These are phyloP conservation scores for Beta vulgaris DNA, from an alignment of 148 eudicot genomes.

Conservation along the genomic window DNA sequence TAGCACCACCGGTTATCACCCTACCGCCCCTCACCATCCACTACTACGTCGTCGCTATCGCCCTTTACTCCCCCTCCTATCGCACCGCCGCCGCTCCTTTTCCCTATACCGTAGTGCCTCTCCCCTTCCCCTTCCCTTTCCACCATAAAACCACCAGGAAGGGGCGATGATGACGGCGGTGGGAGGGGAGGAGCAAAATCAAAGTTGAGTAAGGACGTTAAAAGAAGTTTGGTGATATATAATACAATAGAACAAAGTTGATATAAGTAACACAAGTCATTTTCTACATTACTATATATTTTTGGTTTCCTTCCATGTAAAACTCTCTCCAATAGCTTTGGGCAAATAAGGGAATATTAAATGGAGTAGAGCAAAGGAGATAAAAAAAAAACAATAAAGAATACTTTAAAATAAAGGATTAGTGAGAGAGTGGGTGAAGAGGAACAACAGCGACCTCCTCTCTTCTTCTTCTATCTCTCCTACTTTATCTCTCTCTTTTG, in stretches of 20 bases:
- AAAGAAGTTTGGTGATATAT: neutral
- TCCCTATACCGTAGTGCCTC: too few relatives aligned
- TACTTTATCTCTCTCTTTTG: slow-evolving; percentile 1
- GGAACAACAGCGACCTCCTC: slow-evolving; percentile 54
- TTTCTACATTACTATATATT: neutral
- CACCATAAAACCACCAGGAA: too few relatives aligned
- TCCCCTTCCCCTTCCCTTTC: too few relatives aligned
- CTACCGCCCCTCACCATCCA: too few relatives aligned
- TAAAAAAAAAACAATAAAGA: neutral
- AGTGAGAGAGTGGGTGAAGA: slow-evolving; percentile 52
- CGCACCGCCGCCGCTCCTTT: too few relatives aligned
- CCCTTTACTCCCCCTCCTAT: too few relatives aligned
- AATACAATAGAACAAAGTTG: neutral
- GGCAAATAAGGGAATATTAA: slow-evolving; percentile 37
- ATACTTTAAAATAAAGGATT: slow-evolving; percentile 31
- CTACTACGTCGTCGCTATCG: too few relatives aligned
- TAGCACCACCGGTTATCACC: too few relatives aligned
- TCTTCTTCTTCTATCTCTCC: slow-evolving; percentile 7
- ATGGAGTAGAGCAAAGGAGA: neutral
- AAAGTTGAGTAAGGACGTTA: neutral
- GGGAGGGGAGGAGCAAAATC: too few relatives aligned
- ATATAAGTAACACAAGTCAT: neutral
- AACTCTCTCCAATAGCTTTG: slow-evolving; percentile 30
- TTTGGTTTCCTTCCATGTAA: slow-evolving; percentile 31
- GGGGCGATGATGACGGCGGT: too few relatives aligned